Evolutionary conservation across 1,139 yeast genomes (phyloP).

Genomic region (Blastobotrys serpentis): DNA sequence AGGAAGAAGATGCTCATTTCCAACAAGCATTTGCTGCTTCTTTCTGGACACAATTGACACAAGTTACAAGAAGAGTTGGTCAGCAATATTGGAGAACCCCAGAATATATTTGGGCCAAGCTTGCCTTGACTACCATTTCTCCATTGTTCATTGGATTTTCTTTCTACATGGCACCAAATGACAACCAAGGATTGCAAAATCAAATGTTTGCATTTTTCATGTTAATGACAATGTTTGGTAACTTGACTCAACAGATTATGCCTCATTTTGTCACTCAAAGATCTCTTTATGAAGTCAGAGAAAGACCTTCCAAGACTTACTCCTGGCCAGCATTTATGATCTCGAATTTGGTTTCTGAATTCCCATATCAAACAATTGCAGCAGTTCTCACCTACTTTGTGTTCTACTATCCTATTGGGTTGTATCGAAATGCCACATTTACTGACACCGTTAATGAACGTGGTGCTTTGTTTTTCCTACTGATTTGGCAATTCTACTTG

Average conservation of each 20-base stretch:
- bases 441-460: conserved; percentile 55
- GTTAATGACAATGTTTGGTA: conserved; percentile 60
- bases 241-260: conserved; percentile 68
- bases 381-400: conserved; percentile 69
- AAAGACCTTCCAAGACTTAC: conserved; percentile 70
- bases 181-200: conserved; percentile 48
- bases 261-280: conserved; percentile 73
- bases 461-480: conserved; percentile 69
- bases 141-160: conserved; percentile 72
- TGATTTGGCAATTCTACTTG: conserved; percentile 53
- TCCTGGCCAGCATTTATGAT: conserved; percentile 61
- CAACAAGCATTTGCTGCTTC: conserved; percentile 43
- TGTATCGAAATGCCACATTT: conserved; percentile 35
- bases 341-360: conserved; percentile 67
- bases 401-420: conserved; percentile 82
- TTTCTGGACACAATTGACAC: conserved; percentile 47
- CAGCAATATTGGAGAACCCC: conserved; percentile 80
- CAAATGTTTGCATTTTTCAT: conserved; percentile 63
- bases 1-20: conserved; percentile 28
- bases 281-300: conserved; percentile 83
- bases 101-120: conserved; percentile 63
- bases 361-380: conserved; percentile 68
- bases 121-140: conserved; percentile 51
- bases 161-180: conserved; percentile 63
- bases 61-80: conserved; percentile 54